Base-by-base conservation (phyloP, 495 filamentous ascomycete species). In the Aspergillus heteromorphus region DNA sequence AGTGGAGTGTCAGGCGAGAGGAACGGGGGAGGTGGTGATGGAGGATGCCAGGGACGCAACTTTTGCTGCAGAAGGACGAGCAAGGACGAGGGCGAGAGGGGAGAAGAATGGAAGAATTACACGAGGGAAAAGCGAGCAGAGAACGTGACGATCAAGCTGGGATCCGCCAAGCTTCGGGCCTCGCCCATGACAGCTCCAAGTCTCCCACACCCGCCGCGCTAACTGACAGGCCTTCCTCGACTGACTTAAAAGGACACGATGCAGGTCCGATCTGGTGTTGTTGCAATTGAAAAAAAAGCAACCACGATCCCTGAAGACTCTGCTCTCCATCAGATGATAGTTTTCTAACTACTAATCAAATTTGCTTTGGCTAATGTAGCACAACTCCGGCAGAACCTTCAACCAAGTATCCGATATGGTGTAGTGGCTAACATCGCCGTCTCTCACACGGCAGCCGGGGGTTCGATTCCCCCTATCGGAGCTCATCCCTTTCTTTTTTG, bases 401-500 rank as follows among this genome's bases (percentile, higher is more conserved):
- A n/a, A n/a, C n/a, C n/a, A n/a, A n/a, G n/a, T n/a, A n/a, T 38
- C 34, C 34, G 34, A 38, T 38, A 38, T 38, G 34, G 34, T 38
- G 34, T 38, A 38, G 34, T 38, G 34, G 34, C 34, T 38, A 38
- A 38, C 34, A 38, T 38, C 34, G 34, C 34, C 34, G 34, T 38
- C 34, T 38, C 34, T 38, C 34, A 72, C 65, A 65, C 65, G 63
- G 53, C 69, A 69, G 65, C 65, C 62, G 57, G 66, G 65, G 66
- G 63, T 68, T 66, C 61, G 68, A 69, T 69, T 69, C 66, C 65
- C 66, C 68, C 56, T 65, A 61, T 65, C 62, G 63, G 65, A 68
- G 61, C 40, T 43, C 10, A 43, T 20, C 0, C 10, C 0, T n/a
- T 38, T n/a, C n/a, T n/a, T 13, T 38, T 38, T 13, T n/a, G 3